A percentile compares a stretch with the other conserved stretches of the same genome.
Conservation (phyloP, 805 yeast species). For the Pichia thaimueangensis region DNA sequence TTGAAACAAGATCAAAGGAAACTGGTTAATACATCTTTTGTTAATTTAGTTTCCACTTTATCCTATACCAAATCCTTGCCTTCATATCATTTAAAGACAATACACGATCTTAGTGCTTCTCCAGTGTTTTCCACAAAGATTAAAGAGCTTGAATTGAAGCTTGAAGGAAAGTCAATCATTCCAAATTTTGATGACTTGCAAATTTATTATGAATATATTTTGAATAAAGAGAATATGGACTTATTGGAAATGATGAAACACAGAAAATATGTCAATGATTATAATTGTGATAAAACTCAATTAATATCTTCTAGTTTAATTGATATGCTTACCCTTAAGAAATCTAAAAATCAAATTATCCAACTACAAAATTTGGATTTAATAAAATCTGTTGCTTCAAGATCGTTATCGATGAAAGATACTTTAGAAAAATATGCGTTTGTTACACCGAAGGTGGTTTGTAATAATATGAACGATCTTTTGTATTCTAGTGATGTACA, state of each 20-base stretch:
- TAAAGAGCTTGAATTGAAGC: conserved; percentile 32
- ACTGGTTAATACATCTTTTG: conserved; percentile 42
- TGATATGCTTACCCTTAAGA: conserved; percentile 30
- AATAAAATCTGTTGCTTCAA: conserved; percentile 36
- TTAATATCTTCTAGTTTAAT: conserved; percentile 59
- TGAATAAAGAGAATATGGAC: conserved; percentile 45
- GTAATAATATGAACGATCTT: conserved; percentile 59
- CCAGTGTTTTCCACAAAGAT: conserved; percentile 39
- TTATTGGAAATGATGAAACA: conserved; percentile 51
- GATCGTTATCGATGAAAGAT: conserved; percentile 38
- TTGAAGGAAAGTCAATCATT: conserved; percentile 27
- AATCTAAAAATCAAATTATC: conserved; percentile 26
- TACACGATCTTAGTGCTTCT: conserved; percentile 42
- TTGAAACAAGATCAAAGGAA: conserved; percentile 11
- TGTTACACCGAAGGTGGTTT: conserved; percentile 81
- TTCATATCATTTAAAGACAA: conserved; percentile 40
- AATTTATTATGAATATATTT: conserved; percentile 52
- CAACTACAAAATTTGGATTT: conserved; percentile 29
- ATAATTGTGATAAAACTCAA: conserved; percentile 62
- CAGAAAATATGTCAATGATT: conserved; percentile 52
- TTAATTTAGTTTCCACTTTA: conserved; percentile 50
- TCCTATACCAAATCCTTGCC: conserved; percentile 19
- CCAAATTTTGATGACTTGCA: conserved; percentile 38
- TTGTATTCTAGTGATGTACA: conserved; percentile 36
- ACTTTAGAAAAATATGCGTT: conserved; percentile 71